phyloP scores from a whole-genome alignment of 768 basidiomycete genomes.

The Tylopilus balloui region DNA sequence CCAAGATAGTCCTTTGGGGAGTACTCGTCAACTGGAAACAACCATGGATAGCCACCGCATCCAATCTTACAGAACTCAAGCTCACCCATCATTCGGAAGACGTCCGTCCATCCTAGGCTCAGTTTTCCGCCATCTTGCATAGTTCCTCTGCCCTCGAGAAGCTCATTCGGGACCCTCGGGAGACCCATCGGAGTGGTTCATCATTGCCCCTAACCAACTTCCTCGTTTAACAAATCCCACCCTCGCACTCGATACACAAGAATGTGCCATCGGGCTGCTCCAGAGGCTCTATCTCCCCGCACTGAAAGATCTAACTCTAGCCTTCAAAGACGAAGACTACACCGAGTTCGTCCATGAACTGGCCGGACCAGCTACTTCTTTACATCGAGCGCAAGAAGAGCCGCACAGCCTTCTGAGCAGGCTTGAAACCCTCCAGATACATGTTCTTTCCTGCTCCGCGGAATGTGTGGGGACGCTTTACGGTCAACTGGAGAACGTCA shows the following conservation, averaged over 20 bases:
- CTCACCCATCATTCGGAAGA: not conserved
- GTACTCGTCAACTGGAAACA: not conserved
- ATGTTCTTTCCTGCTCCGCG: constrained; percentile 41
- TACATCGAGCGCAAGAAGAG: no score
- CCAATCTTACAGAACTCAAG: not conserved
- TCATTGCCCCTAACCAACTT: not conserved
- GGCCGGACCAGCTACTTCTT: not conserved
- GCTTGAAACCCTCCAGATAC: no score
- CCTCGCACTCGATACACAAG: not conserved
- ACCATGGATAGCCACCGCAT: not conserved
- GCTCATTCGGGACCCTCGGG: not conserved
- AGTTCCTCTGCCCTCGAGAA: not conserved
- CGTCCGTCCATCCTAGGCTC: not conserved
- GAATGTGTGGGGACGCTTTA: constrained; percentile 37
- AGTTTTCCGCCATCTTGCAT: not conserved
- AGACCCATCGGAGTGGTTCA: not conserved
- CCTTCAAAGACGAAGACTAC: not conserved
- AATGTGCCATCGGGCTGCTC: not conserved
- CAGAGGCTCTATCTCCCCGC: not conserved
- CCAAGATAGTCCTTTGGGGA: not conserved
- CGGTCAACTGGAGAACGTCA: constrained; percentile 44
- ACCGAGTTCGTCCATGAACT: not conserved
- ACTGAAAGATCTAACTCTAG: not conserved
- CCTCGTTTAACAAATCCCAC: not conserved
- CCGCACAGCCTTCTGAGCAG: no score